Evolutionary conservation across 148 eudicot genomes (phyloP).

Genomic region (Rhododendron vialii): DNA sequence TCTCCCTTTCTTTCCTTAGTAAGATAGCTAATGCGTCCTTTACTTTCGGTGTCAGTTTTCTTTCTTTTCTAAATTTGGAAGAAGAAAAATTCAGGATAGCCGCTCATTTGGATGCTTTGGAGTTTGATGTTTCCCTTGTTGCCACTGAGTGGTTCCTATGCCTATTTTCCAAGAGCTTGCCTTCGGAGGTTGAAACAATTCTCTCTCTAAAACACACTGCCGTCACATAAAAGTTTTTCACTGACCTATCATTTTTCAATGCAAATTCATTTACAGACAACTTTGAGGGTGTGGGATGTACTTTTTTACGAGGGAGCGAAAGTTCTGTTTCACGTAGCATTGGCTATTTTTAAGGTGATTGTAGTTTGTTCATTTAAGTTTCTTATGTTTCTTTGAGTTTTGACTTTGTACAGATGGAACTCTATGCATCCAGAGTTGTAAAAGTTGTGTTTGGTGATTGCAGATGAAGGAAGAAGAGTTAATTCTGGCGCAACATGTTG

Average conservation of each 20-base stretch:
- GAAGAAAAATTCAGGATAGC: conserved; percentile 61
- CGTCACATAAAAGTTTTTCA: background rate
- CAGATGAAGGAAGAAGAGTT: conserved; percentile 98
- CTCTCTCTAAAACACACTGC: background rate
- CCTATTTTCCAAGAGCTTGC: conserved; percentile 95
- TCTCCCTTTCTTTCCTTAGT: conserved; percentile 9
- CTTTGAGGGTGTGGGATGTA: conserved; percentile 95
- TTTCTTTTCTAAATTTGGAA: background rate
- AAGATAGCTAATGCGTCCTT: background rate
- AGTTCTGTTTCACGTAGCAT: conserved; percentile 78
- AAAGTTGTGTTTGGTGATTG: conserved; percentile 16
- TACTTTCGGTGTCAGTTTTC: background rate
- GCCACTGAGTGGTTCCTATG: conserved; percentile 98
- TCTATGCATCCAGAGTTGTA: background rate
- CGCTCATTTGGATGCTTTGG: conserved; percentile 82
- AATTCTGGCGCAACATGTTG: conserved; percentile 64
- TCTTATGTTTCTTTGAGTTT: background rate
- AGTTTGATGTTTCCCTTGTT: conserved; percentile 92
- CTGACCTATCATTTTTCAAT: background rate
- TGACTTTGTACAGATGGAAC: background rate
- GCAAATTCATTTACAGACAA: conserved; percentile 51
- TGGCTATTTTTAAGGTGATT: conserved; percentile 86
- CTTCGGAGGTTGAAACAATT: conserved; percentile 68
- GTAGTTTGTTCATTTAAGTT: conserved; percentile 3
- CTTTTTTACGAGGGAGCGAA: conserved; percentile 95